A percentile compares a stretch with the other conserved stretches of the same genome.
Evolutionary conservation across 495 filamentous ascomycete species (phyloP).

Genomic region (Podospora bellae-mahoneyi): DNA sequence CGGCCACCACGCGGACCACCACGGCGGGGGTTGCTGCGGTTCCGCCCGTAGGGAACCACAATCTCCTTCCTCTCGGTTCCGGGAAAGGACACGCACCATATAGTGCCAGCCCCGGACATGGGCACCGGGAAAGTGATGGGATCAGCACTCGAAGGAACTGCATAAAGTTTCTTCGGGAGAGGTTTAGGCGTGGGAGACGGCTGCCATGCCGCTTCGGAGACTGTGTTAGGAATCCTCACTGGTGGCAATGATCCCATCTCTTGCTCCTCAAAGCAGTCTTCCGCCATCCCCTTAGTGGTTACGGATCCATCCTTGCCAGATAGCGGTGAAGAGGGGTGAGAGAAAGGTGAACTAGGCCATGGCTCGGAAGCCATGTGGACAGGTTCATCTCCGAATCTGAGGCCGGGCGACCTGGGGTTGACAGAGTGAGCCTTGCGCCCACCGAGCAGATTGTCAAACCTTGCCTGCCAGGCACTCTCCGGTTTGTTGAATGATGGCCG

Average conservation of each 20-base stretch:
- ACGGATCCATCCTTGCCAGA: conserved; percentile 25
- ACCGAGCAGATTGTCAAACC: conserved; percentile 64
- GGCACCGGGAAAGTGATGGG: conserved; percentile 39
- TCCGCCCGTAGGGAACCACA: conserved; percentile 37
- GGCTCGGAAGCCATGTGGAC: background rate
- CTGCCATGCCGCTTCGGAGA: conserved; percentile 53
- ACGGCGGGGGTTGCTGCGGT: conserved; percentile 49
- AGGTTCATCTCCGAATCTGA: conserved; percentile 48
- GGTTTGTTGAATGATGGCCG: conserved; percentile 12
- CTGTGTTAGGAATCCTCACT: conserved; percentile 60
- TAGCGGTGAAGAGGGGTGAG: conserved; percentile 23
- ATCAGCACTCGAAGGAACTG: conserved; percentile 40
- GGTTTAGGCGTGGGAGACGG: conserved; percentile 41
- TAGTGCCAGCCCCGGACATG: conserved; percentile 37
- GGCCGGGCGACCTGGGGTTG: conserved; percentile 53
- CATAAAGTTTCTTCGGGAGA: conserved; percentile 34
- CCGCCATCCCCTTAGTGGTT: conserved; percentile 62
- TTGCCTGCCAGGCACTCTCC: conserved; percentile 62
- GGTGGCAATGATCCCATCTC: conserved; percentile 73
- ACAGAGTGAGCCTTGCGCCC: conserved; percentile 54
- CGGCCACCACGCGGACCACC: conserved; percentile 34
- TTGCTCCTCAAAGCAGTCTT: conserved; percentile 79
- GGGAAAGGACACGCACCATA: conserved; percentile 44
- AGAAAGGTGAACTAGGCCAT: conserved; percentile 46
- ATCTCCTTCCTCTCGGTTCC: conserved; percentile 41